phyloP scores from a whole-genome alignment of 257 asterid genomes.

The Agastache rugosa region DNA sequence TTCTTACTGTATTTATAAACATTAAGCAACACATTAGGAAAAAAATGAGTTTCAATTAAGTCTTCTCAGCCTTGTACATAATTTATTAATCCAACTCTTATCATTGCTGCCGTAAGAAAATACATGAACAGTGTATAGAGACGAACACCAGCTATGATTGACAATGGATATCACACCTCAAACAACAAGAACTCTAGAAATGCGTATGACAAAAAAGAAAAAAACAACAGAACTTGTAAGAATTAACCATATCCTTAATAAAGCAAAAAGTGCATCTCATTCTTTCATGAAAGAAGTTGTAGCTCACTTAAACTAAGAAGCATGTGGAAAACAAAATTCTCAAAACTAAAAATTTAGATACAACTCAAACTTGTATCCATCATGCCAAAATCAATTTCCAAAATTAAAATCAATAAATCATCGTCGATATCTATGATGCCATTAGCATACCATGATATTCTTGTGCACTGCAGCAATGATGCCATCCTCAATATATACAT shows the following conservation, averaged over 20 bases:
- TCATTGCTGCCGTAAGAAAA: slow-evolving; percentile 10
- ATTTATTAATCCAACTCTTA: slow-evolving; percentile 8
- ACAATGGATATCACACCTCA: neutral
- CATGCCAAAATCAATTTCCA: slow-evolving; percentile 23
- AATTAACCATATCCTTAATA: neutral
- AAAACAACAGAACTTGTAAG: neutral
- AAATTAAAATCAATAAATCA: slow-evolving; percentile 17
- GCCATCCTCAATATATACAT: slow-evolving; percentile 88
- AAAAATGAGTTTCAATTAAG: neutral
- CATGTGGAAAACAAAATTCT: neutral
- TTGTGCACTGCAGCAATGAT: slow-evolving; percentile 65
- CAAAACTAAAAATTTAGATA: neutral
- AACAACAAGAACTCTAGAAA: neutral
- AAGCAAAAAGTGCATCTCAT: neutral
- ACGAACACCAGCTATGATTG: slow-evolving; percentile 8
- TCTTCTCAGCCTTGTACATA: neutral
- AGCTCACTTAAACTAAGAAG: slow-evolving; percentile 13
- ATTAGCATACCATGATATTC: slow-evolving; percentile 58
- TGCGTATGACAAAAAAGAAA: neutral
- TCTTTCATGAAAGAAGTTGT: neutral
- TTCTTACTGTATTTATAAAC: slow-evolving; percentile 10
- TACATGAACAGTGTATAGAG: neutral
- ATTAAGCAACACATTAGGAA: neutral
- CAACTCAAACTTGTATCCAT: slow-evolving; percentile 19
- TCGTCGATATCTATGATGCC: neutral